phyloP scores from a whole-genome alignment of 441 rosid species.

The Dalechampia spathulata region DNA sequence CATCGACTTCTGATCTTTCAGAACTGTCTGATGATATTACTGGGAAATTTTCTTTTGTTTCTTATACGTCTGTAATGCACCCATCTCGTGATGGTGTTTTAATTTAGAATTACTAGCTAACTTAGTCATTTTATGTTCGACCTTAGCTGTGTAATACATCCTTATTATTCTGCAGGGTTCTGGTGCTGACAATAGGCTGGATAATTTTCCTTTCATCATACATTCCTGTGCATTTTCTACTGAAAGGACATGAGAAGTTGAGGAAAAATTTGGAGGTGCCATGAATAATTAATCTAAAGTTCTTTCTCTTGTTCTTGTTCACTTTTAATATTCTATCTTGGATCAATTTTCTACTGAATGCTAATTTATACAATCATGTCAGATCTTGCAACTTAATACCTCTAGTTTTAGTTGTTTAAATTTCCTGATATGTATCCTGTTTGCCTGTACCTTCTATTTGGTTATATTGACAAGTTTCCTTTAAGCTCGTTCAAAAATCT shows the following conservation, averaged over 20 bases:
- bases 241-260: slow-evolving; percentile 73
- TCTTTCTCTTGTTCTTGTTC: background rate
- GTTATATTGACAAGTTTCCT: background rate
- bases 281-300: background rate
- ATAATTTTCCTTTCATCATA: slow-evolving; percentile 68
- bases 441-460: too few species aligned
- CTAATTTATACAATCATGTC: background rate
- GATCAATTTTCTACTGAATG: background rate
- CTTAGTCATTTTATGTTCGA: too few species aligned
- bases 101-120: too few species aligned
- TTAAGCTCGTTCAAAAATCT: background rate
- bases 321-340: too few species aligned
- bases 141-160: slow-evolving; percentile 7
- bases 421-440: too few species aligned
- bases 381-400: too few species aligned
- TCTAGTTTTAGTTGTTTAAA: background rate
- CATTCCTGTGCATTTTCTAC: slow-evolving; percentile 64
- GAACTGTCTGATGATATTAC: too few species aligned
- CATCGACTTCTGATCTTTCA: too few species aligned
- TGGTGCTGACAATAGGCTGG: slow-evolving; percentile 87
- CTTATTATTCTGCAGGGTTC: slow-evolving; percentile 42
- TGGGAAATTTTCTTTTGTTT: too few species aligned
- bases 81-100: too few species aligned
- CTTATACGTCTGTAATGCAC: too few species aligned
- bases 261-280: slow-evolving; percentile 77